These are phyloP conservation scores for Neurospora sp. DNA, from an alignment of 495 filamentous ascomycete species.

Conservation along the genomic window DNA sequence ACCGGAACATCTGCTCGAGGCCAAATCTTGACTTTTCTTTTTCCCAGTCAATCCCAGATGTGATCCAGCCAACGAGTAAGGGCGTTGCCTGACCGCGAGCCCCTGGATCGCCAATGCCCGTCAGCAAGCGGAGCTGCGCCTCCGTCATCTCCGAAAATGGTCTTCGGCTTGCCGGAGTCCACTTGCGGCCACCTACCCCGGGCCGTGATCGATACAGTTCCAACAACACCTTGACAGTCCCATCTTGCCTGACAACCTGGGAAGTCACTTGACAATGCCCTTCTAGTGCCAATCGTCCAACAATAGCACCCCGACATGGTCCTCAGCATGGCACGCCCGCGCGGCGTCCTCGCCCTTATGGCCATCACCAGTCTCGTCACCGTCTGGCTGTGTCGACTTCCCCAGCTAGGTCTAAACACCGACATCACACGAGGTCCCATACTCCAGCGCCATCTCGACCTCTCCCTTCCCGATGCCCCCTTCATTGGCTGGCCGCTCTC, in stretches of 20 bases:
- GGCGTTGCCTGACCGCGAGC: neutral
- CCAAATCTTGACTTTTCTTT: neutral
- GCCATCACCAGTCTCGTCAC: slow-evolving; percentile 14
- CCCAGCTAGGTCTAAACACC: slow-evolving; percentile 7
- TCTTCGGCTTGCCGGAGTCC: neutral
- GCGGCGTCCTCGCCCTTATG: slow-evolving; percentile 6
- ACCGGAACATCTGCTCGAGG: neutral
- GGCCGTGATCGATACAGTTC: neutral
- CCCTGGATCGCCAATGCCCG: neutral
- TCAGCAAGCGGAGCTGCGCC: neutral
- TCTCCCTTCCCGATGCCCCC: slow-evolving; percentile 27
- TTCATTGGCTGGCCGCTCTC: slow-evolving; percentile 38
- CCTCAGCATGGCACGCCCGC: slow-evolving; percentile 5
- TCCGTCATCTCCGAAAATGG: neutral
- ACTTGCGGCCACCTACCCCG: neutral
- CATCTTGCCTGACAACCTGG: neutral
- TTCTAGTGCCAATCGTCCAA: neutral
- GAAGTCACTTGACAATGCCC: no score
- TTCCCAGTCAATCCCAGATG: neutral
- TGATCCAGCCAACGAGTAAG: neutral
- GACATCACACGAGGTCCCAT: neutral
- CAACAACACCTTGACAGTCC: neutral
- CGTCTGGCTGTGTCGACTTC: slow-evolving; percentile 15
- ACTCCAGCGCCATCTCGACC: slow-evolving; percentile 12
- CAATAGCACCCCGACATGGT: neutral